Conservation (phyloP, 257 asterid genomes). For the Gardenia jasminoides region DNA sequence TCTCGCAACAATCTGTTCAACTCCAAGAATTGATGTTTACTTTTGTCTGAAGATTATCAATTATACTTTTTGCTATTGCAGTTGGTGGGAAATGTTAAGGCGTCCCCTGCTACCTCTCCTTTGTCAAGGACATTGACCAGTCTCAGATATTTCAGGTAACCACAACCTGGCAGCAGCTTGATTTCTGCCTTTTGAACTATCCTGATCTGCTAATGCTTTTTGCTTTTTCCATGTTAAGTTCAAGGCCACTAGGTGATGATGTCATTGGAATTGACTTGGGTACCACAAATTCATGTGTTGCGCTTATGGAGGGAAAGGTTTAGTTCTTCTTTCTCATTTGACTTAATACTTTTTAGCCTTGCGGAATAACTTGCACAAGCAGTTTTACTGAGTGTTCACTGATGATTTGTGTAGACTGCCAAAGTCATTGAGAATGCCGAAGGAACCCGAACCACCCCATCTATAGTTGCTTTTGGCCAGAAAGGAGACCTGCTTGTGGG, state of each 20-base stretch:
- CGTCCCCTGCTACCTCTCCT: conserved; percentile 2
- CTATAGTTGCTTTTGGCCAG: conserved; percentile 35
- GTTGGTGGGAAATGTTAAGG: conserved; percentile 5
- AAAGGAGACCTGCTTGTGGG: conserved; percentile 43
- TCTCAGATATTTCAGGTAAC: conserved; percentile 15
- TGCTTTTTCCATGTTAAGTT: conserved; percentile 14
- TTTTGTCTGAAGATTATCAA: not conserved
- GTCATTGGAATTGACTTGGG: conserved; percentile 40
- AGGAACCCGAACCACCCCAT: conserved; percentile 43
- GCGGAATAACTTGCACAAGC: not conserved
- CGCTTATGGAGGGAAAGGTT: conserved; percentile 45
- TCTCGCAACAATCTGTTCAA: not conserved
- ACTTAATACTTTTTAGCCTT: not conserved
- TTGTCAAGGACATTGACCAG: not conserved
- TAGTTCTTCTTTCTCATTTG: not conserved
- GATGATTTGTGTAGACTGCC: conserved; percentile 20
- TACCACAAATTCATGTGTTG: conserved; percentile 39
- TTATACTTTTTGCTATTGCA: not conserved
- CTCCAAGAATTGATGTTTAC: not conserved
- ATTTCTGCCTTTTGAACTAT: not conserved
- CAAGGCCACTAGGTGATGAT: conserved; percentile 31
- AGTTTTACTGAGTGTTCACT: no score
- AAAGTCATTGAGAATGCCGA: conserved; percentile 39
- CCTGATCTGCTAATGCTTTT: not conserved
- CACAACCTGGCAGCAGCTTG: not conserved